phyloP scores from a whole-genome alignment of 2,329 filamentous ascomycete genomes.

The Shiraia bambusicola region DNA sequence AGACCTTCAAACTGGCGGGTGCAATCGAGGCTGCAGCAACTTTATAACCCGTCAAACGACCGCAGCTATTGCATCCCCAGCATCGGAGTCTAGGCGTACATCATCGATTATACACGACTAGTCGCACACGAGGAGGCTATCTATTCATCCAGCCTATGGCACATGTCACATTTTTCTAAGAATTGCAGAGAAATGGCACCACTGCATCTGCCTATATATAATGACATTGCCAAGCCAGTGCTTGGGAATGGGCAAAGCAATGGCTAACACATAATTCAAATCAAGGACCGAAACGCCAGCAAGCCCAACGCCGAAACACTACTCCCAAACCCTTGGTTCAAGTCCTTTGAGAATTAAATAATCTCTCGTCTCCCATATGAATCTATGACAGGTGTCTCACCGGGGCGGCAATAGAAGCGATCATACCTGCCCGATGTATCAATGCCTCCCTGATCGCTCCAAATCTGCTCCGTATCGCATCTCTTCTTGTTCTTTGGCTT shows the following conservation, averaged over 20 bases:
- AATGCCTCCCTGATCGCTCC: slow-evolving; percentile 5
- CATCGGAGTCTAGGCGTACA: slow-evolving; percentile 11
- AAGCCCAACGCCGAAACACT: too few relatives aligned
- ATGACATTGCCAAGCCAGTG: not conserved
- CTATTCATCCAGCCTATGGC: too few relatives aligned
- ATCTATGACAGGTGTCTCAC: slow-evolving; percentile 2
- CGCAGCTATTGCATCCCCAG: slow-evolving; percentile 1
- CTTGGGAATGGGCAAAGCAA: too few relatives aligned
- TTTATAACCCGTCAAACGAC: slow-evolving; percentile 24
- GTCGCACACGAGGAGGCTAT: too few relatives aligned
- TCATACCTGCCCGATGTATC: slow-evolving; percentile 3
- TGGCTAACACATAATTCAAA: too few relatives aligned
- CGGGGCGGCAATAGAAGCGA: not conserved
- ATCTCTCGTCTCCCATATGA: slow-evolving; percentile 4
- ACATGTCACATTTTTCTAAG: too few relatives aligned
- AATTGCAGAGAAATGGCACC: too few relatives aligned
- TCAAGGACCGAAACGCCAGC: too few relatives aligned
- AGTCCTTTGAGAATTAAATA: not conserved
- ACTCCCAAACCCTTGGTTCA: too few relatives aligned
- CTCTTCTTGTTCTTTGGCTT: slow-evolving; percentile 57
- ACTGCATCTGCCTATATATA: too few relatives aligned
- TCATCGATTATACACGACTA: not conserved
- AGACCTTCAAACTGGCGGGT: slow-evolving; percentile 50
- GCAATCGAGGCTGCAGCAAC: slow-evolving; percentile 51
- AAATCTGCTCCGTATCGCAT: slow-evolving; percentile 53